phyloP scores from a whole-genome alignment of 2,329 filamentous ascomycete genomes.

The Hirsutella minnesotensis region DNA sequence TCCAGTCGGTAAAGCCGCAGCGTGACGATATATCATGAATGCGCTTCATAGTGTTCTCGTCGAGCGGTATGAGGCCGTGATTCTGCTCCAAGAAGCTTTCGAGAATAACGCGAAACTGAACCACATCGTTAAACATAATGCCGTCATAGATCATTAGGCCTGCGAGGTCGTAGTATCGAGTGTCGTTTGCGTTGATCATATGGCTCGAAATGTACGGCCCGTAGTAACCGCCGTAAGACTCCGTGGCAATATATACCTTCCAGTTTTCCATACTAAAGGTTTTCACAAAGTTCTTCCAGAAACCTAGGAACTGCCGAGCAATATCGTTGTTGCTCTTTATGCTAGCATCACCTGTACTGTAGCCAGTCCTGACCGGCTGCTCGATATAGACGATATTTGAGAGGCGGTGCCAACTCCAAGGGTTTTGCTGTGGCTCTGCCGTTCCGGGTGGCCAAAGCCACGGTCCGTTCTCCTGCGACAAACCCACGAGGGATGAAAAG shows the following conservation, averaged over 20 bases:
- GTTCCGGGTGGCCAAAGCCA: conserved; percentile 63
- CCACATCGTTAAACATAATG: conserved; percentile 37
- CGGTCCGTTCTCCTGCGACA: conserved; percentile 68
- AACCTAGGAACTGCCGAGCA: conserved; percentile 61
- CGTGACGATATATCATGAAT: conserved; percentile 38
- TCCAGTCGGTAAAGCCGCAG: conserved; percentile 52
- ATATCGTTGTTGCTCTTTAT: conserved; percentile 56
- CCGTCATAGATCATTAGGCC: conserved; percentile 67
- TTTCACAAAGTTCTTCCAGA: conserved; percentile 67
- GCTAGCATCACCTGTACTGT: conserved; percentile 50
- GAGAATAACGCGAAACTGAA: conserved; percentile 34
- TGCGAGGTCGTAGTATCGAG: conserved; percentile 53
- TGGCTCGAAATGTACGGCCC: conserved; percentile 62
- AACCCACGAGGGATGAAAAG: conserved; percentile 51
- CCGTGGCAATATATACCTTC: conserved; percentile 63
- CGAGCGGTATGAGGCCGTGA: conserved; percentile 48
- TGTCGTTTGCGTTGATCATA: conserved; percentile 57
- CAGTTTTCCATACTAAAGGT: conserved; percentile 54
- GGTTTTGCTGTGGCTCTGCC: conserved; percentile 49
- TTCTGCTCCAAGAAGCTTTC: conserved; percentile 51
- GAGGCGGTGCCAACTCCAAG: conserved; percentile 49
- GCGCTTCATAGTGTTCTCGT: conserved; percentile 41
- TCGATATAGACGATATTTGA: conserved; percentile 56
- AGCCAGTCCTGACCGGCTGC: conserved; percentile 57
- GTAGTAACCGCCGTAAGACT: conserved; percentile 55